phyloP scores from a whole-genome alignment of 306 rosid species.

The Abrus precatorius region DNA sequence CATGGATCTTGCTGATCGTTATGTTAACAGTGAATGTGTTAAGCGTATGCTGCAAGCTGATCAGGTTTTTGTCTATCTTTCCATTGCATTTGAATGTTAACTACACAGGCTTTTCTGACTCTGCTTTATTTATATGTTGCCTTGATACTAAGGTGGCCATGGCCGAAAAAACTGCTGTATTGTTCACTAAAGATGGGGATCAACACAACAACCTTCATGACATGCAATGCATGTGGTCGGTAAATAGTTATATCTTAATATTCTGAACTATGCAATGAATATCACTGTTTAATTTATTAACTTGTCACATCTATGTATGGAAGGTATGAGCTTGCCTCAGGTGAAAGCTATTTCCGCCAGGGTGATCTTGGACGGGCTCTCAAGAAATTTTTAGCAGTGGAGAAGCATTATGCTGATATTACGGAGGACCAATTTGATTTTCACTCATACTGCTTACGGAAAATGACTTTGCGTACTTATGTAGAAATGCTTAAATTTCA shows the following conservation, averaged over 20 bases:
- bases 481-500: conserved; percentile 98
- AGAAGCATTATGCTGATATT: conserved; percentile 97
- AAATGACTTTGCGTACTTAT: conserved; percentile 96
- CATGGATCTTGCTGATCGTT: conserved; percentile 98
- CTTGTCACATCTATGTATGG: conserved; percentile 37
- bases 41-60: conserved; percentile 99
- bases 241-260: conserved; percentile 45
- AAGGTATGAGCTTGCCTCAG: conserved; percentile 98
- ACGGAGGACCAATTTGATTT: conserved; percentile 99
- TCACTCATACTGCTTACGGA: conserved; percentile 97
- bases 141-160: conserved; percentile 71
- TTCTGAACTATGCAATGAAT: conserved; percentile 29
- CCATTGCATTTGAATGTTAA: conserved; percentile 18
- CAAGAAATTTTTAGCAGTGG: conserved; percentile 92
- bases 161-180: conserved; percentile 97
- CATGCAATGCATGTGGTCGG: conserved; percentile 99
- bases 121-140: conserved; percentile 8
- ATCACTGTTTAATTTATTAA: conserved; percentile 41
- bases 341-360: conserved; percentile 96
- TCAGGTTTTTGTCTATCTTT: conserved; percentile 64
- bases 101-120: conserved; percentile 28
- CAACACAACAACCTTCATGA: conserved; percentile 99
- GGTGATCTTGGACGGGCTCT: conserved; percentile 91
- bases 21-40: conserved; percentile 92
- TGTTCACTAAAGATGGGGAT: conserved; percentile 99